phyloP scores from a whole-genome alignment of 2,329 filamentous ascomycete genomes.

The Penicillium polonicum region DNA sequence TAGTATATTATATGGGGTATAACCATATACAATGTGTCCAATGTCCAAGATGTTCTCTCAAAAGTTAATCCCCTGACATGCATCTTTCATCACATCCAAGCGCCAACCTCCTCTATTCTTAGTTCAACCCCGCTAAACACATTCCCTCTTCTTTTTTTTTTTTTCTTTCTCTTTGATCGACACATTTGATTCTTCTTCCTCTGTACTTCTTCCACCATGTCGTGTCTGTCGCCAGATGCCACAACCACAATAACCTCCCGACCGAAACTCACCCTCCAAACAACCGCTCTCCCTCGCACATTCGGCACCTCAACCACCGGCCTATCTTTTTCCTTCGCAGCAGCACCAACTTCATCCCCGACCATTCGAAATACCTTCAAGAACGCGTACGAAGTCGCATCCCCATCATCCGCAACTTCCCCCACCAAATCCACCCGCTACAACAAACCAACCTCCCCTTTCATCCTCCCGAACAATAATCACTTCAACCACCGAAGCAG shows the following conservation, averaged over 20 bases:
- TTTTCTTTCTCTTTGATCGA: slow-evolving; percentile 8
- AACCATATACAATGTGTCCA: no score
- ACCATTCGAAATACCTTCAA: slow-evolving; percentile 62
- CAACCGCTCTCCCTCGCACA: slow-evolving; percentile 49
- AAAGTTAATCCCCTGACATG: background rate
- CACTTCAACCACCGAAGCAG: slow-evolving; percentile 21
- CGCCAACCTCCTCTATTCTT: slow-evolving; percentile 24
- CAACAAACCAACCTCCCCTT: slow-evolving; percentile 34
- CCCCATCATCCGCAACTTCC: slow-evolving; percentile 40
- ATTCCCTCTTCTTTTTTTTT: background rate
- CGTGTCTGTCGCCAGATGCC: slow-evolving; percentile 21
- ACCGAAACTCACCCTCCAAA: slow-evolving; percentile 63
- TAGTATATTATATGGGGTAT: no score
- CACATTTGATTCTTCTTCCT: slow-evolving; percentile 9
- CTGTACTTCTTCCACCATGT: slow-evolving; percentile 16
- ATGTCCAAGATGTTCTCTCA: no score
- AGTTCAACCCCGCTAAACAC: slow-evolving; percentile 16
- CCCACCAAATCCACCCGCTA: slow-evolving; percentile 31
- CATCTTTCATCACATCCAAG: slow-evolving; percentile 16
- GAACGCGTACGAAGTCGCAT: slow-evolving; percentile 56
- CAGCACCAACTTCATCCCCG: slow-evolving; percentile 52
- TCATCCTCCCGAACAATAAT: slow-evolving; percentile 18
- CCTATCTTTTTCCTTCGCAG: slow-evolving; percentile 53
- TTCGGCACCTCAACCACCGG: slow-evolving; percentile 56
- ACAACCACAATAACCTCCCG: slow-evolving; percentile 35